phyloP scores from a whole-genome alignment of 345 rosid genomes.

The Heritiera littoralis region DNA sequence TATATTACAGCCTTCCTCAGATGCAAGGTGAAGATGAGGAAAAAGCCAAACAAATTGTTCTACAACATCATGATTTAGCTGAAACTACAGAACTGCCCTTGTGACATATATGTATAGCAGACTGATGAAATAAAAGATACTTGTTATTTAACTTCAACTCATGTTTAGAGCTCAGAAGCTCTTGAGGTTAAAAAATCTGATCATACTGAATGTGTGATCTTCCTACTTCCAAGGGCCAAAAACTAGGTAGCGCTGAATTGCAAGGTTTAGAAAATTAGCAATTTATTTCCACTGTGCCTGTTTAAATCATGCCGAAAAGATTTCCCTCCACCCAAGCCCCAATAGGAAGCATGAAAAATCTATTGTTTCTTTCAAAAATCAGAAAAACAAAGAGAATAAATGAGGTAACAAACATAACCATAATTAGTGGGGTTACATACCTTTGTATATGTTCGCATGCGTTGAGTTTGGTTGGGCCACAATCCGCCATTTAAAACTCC shows the following conservation, averaged over 20 bases:
- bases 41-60: background rate
- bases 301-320: background rate
- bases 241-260: background rate
- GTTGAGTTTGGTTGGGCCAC: conserved; percentile 80
- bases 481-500: conserved; percentile 75
- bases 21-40: background rate
- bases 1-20: background rate
- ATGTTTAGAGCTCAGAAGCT: background rate
- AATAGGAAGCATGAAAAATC: background rate
- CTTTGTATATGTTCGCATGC: conserved; percentile 94
- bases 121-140: background rate
- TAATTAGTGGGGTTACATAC: conserved; percentile 37
- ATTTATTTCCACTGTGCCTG: background rate
- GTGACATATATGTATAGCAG: background rate
- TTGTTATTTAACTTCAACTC: background rate
- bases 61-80: background rate
- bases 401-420: background rate
- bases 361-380: background rate
- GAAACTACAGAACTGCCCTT: background rate
- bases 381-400: background rate
- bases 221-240: background rate
- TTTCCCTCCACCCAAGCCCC: background rate
- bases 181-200: background rate
- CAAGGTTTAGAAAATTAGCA: background rate
- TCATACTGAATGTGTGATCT: background rate